Base-by-base conservation (phyloP, 1,139 yeast species). In the Ogataea hybrid region DNA sequence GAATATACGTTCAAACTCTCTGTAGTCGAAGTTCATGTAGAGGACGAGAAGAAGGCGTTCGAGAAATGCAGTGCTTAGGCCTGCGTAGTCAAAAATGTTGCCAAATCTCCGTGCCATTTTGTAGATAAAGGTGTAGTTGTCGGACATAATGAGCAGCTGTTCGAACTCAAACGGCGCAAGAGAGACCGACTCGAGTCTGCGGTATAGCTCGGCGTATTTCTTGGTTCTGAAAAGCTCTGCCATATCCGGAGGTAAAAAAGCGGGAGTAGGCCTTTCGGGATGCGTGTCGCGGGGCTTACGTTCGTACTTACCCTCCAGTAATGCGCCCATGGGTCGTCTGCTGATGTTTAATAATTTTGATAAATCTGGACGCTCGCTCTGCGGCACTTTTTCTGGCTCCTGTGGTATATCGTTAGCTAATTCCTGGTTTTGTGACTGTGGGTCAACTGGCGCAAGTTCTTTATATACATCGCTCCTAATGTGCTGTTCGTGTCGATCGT, bases 1-100 rank as follows among this genome's bases (percentile, higher is more conserved):
- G 29, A 57, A 58, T 4, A 56, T 16, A 29, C 42, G 37, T 35
- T 51, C 52, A 31, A 58, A 57, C 16, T 56, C 35, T 21, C 38
- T 41, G 31, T 41, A 57, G 39, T 57, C 57, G 38, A 50, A 45
- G 41, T 47, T 41, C 16, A 39, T 27, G 35, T 33, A 49, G 7
- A 56, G 44, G 12, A 53, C 35, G 31, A 39, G 36, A 25, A 58
- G 25, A 10, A 57, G 34, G 5, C 32, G 45, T 42, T 35, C 46
- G 22, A 44, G 22, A 20, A 45, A 40, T 20, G 25, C 25, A 6
- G 15, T 18, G 12, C 40, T 25, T 10, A 44, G 32, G 14, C 44
- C 46, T n/a, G 41, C 27, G 8, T 40, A 30, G 34, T 49, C 52
- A 29, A 42, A 49, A 7, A 25, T 30, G n/a, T 20, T 2, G 18